phyloP scores from a whole-genome alignment of 441 rosid species.

The Cnidoscolus chayamansa region DNA sequence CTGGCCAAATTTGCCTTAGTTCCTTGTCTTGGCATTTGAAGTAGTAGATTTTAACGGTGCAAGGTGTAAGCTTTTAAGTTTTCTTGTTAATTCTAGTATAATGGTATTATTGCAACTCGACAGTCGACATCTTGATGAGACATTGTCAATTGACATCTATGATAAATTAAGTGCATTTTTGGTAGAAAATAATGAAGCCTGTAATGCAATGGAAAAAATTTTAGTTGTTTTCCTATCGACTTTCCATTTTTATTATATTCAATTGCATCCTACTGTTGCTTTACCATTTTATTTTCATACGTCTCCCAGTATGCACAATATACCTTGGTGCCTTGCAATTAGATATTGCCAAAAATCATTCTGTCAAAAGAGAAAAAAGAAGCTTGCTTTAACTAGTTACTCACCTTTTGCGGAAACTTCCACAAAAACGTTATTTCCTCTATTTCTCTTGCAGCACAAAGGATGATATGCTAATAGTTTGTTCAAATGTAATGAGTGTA shows the following conservation, averaged over 20 bases:
- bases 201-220: too few species aligned
- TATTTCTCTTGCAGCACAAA: not conserved
- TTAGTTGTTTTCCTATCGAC: too few species aligned
- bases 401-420: not conserved
- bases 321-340: too few species aligned
- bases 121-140: too few species aligned
- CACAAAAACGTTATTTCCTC: not conserved
- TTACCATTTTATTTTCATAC: too few species aligned
- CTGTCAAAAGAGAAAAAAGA: not conserved
- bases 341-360: too few species aligned
- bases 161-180: too few species aligned
- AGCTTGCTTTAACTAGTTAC: not conserved
- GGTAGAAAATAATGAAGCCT: too few species aligned
- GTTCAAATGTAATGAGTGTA: not conserved
- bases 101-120: not conserved
- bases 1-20: not conserved
- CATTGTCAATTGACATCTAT: not conserved
- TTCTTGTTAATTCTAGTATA: not conserved
- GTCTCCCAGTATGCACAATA: too few species aligned
- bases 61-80: not conserved
- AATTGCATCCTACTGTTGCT: too few species aligned
- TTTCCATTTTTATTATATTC: too few species aligned
- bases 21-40: not conserved
- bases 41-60: not conserved
- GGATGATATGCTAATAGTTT: not conserved